These are phyloP conservation scores for Pyrenula aspistea DNA, from an alignment of 495 filamentous ascomycete species.

Conservation along the genomic window DNA sequence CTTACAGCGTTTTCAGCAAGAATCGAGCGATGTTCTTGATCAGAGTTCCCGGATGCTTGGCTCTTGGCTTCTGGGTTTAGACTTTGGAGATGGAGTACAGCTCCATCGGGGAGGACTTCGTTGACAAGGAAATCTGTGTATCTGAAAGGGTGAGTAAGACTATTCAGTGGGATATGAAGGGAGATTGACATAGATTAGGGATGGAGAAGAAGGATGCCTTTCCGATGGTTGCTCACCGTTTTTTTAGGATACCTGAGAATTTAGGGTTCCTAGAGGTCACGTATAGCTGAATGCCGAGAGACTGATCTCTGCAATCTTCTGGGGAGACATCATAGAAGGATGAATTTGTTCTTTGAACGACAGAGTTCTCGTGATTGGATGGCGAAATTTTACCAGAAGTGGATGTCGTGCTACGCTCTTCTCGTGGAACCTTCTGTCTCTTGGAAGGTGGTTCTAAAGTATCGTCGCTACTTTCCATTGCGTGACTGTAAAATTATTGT, in stretches of 20 bases:
- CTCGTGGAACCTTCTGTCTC: neutral
- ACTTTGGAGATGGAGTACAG: constrained; percentile 62
- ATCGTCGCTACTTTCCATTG: too few species aligned
- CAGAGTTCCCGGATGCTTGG: too few species aligned
- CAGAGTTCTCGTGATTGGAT: too few species aligned
- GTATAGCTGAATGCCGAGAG: constrained; percentile 43
- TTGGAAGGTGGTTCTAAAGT: neutral
- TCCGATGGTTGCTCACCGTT: constrained; percentile 28
- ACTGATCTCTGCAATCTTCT: neutral
- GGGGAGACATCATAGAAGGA: neutral
- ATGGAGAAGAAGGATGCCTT: neutral
- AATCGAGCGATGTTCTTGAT: too few species aligned
- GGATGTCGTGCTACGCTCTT: neutral
- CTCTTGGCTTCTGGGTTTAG: too few species aligned
- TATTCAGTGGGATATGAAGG: constrained; percentile 1
- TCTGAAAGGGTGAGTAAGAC: constrained; percentile 23
- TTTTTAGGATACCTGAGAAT: constrained; percentile 45
- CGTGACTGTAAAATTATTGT: too few species aligned
- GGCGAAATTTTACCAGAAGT: too few species aligned
- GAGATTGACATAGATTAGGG: constrained; percentile 4
- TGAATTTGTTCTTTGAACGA: neutral
- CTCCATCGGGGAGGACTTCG: constrained; percentile 70
- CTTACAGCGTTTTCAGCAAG: too few species aligned
- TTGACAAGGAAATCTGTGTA: constrained; percentile 96
- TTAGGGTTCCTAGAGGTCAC: constrained; percentile 34